phyloP scores from a whole-genome alignment of 1,284 basidiomycete genomes.

The Cutaneotrichosporon curvatum region DNA sequence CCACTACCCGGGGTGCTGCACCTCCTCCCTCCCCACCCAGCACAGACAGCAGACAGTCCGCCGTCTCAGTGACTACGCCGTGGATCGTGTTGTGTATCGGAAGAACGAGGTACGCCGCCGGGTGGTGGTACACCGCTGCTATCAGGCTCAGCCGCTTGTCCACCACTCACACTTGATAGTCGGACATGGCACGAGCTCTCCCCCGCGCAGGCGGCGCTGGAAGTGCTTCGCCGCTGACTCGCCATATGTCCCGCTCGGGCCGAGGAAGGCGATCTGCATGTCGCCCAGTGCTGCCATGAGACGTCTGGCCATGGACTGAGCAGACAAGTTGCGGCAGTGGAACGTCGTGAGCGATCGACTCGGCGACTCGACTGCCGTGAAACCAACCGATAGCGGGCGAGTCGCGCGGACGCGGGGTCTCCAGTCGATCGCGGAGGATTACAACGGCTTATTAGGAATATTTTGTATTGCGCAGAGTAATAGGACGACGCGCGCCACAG shows the following conservation, averaged over 20 bases:
- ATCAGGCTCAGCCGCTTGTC: too few species aligned
- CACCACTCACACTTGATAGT: slow-evolving; percentile 30
- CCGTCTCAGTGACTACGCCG: slow-evolving; percentile 42
- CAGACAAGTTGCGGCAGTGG: background rate
- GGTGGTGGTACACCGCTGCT: slow-evolving; percentile 26
- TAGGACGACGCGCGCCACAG: background rate
- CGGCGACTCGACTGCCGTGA: too few species aligned
- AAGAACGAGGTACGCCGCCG: slow-evolving; percentile 30
- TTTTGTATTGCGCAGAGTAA: too few species aligned
- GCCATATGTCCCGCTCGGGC: slow-evolving; percentile 44
- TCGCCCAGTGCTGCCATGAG: background rate
- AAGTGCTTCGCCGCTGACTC: slow-evolving; percentile 32
- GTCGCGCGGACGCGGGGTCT: too few species aligned
- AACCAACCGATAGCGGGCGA: too few species aligned
- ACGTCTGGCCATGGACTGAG: background rate
- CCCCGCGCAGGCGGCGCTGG: slow-evolving; percentile 10
- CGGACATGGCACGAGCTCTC: slow-evolving; percentile 28
- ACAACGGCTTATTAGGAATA: too few species aligned
- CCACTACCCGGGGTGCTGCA: slow-evolving; percentile 4
- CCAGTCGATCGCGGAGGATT: too few species aligned
- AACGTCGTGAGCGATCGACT: too few species aligned
- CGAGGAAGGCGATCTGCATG: slow-evolving; percentile 35
- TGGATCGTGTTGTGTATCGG: slow-evolving; percentile 46
- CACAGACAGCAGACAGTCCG: slow-evolving; percentile 28
- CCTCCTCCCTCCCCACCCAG: background rate